Percentiles rank a stretch among this genome's conserved stretches.
These are phyloP conservation scores for Suhomyces bolitotheri DNA, from an alignment of 1,139 yeast species.

Conservation along the genomic window DNA sequence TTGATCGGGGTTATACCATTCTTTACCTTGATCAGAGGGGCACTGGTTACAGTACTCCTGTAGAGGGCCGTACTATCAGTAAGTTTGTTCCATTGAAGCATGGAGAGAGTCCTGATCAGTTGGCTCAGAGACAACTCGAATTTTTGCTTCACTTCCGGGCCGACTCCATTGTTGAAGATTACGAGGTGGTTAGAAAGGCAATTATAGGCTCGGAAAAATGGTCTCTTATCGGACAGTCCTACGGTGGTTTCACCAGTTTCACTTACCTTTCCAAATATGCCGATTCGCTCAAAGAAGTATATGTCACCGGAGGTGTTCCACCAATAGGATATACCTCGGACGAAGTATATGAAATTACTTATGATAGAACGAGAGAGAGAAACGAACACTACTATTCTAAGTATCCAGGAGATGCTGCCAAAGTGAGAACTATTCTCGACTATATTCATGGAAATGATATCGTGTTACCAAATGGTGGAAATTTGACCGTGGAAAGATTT, in stretches of 20 bases:
- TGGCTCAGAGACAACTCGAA: conserved; percentile 29
- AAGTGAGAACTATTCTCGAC: conserved; percentile 39
- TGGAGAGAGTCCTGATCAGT: conserved; percentile 19
- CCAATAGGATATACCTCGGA: conserved; percentile 47
- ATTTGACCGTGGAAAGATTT: conserved; percentile 49
- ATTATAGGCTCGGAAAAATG: conserved; percentile 42
- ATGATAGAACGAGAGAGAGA: conserved; percentile 45
- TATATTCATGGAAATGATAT: conserved; percentile 32
- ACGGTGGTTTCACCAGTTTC: conserved; percentile 56
- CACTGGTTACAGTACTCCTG: conserved; percentile 52
- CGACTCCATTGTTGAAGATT: conserved; percentile 51
- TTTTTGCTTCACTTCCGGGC: conserved; percentile 51
- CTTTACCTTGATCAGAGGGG: conserved; percentile 59
- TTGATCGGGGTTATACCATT: conserved; percentile 48
- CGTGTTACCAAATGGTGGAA: conserved; percentile 52
- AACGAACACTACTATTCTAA: conserved; percentile 49
- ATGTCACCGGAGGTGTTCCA: conserved; percentile 60
- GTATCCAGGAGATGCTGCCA: conserved; percentile 46
- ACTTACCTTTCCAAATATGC: conserved; percentile 52
- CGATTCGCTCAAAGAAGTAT: conserved; percentile 36
- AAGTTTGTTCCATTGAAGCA: conserved; percentile 18
- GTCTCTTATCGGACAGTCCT: conserved; percentile 58
- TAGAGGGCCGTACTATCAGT: conserved; percentile 35
- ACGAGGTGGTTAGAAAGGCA: conserved; percentile 42
- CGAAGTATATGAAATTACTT: conserved; percentile 51